Base-by-base conservation (phyloP, 306 rosid species). In the Ammopiptanthus mongolicus region DNA sequence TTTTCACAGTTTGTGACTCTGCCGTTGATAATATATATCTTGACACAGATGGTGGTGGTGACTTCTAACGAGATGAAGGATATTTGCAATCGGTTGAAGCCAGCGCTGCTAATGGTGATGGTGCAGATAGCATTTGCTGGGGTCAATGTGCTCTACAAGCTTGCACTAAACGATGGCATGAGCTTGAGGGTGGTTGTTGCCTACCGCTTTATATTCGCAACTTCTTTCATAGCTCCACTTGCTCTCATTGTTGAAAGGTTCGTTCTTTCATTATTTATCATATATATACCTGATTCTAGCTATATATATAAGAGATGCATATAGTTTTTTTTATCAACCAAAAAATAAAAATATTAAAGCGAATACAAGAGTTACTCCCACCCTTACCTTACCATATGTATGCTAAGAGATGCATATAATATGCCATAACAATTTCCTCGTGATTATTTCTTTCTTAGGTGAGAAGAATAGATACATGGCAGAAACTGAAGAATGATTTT, bases 111-210 rank as follows among this genome's bases (percentile, higher is more conserved):
- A 3, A 92, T 92, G 97, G 37, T 88, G 60, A 0, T 82, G 42
- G 85, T 65, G 65, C 96, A 92, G 55, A 11, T 86, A 3, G 9
- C 85, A 37, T 87, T 71, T 59, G 88, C 88, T 0, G 90, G 86
- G 9, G 84, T 82, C 46, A 90, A 92, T 33, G n/a, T 92, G 5
- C 66, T 92, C 42, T 92, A 88, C 80, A 90, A 92, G 72, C 48
- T 88, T n/a, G 92, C 87, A 5, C 70, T 71, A 0, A 67, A 82
- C 4, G 91, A 88, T 80, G 97, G 96, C 78, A 91, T 93, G 97
- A 86, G 33, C 62, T 5, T 84, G 19, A 84, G 77, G 52, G 19
- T 91, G 0, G 48, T 84, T 15, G 70, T 81, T 19, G 98, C 98
- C 5, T 93, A 89, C 28, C 97, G 97, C 31, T 84, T 85, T 15